Evolutionary conservation across 306 rosid species (phyloP).

Genomic region (Lagenaria siceraria): DNA sequence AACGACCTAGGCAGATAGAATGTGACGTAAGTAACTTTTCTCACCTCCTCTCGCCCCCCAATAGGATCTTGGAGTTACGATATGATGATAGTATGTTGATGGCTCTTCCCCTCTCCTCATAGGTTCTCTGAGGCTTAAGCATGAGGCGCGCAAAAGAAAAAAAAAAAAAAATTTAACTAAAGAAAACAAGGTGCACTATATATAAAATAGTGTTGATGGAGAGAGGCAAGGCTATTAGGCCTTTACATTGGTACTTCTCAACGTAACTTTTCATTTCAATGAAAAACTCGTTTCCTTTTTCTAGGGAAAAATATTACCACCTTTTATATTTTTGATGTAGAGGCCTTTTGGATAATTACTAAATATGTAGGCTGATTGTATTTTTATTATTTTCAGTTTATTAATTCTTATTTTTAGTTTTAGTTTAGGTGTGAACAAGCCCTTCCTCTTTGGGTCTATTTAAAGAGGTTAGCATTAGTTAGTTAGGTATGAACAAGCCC

Average conservation of each 20-base stretch:
- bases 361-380: too few species aligned
- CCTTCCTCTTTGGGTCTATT: too few species aligned
- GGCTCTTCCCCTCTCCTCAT: not conserved
- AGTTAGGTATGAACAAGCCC: too few species aligned
- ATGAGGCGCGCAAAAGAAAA: not conserved
- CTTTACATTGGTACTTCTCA: not conserved
- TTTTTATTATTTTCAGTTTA: too few species aligned
- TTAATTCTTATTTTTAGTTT: too few species aligned
- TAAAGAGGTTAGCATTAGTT: too few species aligned
- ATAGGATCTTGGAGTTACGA: not conserved
- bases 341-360: too few species aligned
- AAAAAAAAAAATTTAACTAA: too few species aligned
- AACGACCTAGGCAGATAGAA: constrained; percentile 80
- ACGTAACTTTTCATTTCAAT: not conserved
- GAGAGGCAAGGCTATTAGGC: not conserved
- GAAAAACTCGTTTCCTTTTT: not conserved
- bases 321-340: too few species aligned
- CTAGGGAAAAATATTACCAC: not conserved
- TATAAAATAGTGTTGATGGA: not conserved
- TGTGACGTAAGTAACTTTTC: constrained; percentile 56
- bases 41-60: not conserved
- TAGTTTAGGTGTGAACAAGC: too few species aligned
- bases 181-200: not conserved
- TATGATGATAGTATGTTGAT: not conserved
- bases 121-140: not conserved